Evolutionary conservation across 441 rosid genomes (phyloP), one percentile per base, ranked within the genome.

Genomic region (Flueggea neowawraea): DNA sequence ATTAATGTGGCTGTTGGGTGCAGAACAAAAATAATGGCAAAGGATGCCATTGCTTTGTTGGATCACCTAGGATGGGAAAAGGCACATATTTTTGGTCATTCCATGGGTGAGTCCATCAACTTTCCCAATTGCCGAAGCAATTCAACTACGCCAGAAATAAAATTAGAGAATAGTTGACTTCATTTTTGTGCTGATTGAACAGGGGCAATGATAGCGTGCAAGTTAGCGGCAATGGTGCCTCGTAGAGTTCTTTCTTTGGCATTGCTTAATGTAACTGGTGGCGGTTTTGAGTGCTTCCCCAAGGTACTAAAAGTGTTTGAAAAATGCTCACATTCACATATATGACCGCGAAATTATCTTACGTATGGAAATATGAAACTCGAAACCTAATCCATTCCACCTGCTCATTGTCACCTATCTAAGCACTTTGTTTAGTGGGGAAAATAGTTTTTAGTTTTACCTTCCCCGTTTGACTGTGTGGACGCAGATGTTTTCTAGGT

Each of bases 121-220:
- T 16, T 50, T 15, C 22, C 16, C 31, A 4, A 3, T 66, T 10
- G 41, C 28, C 14, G n/a, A 4, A 3, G 50, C 1, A 10, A 11
- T 47, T 47, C 14, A 12, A 47, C n/a, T 9, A 9, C 5, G 50
- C 14, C n/a, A 47, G 12, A 47, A 22, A 22, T 22, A 22, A 22
- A 22, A 22, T 22, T 36, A 8, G 41, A 36, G 41, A 36, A 36
- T 36, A 5, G 41, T 36, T 36, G 41, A 36, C 41, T 5, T 36
- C 1, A 36, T 36, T 8, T 5, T 36, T 36, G 6, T 36, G 41
- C 7, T 36, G 6, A 16, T 57, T 31, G 3, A 16, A 48, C 86
- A 95, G 98, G 99, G 66, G 99, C 89, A 31, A 95, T 95, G 99
- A 83, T 95, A 68, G 83, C 97, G 80, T 88, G 90, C 81, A 92